Base-by-base conservation (phyloP, 1,139 yeast genomes). In the Blastobotrys serpentis region DNA sequence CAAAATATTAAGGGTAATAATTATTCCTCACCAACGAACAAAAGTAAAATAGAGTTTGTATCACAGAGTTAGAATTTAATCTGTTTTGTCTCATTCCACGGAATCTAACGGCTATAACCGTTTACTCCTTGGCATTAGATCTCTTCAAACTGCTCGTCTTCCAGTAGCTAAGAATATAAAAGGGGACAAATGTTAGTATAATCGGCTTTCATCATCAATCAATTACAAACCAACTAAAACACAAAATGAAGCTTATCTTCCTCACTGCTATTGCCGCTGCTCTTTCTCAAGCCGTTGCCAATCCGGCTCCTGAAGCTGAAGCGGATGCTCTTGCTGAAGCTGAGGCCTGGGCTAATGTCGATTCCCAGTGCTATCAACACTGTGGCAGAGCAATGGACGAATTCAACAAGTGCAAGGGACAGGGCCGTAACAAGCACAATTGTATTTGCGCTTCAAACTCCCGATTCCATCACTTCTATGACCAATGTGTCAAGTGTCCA, bases 401-500 rank as follows among this genome's bases (percentile, higher is more conserved):
- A 14, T 33, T 33, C 37, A 33, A 33, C 37, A 33, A 33, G 21
- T 33, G 37, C 37, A 33, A 33, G 21, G 37, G 37, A 18, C 37
- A 33, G 16, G 37, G 37, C 11, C 17, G 21, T 3, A 33, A 33
- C 37, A 33, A 14, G 13, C 37, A 33, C 37, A 8, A 33, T n/a
- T 33, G 37, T n/a, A 5, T 33, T 21, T 33, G 37, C 19, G 18
- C 37, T 16, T 4, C 6, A n/a, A 39, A 41, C 38, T n/a, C 29
- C 25, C 5, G 30, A 30, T 38, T 22, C 42, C 30, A 38, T 16
- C 4, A 22, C 18, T 22, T 3, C 42, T 38, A 25, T 30, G 42
- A 25, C 42, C 30, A 22, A 22, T 22, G 30, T 22, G 42, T 22
- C 42, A 21, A 22, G 11, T 37, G 26, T 14, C 30, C 22, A 7